Conservation (phyloP, 768 basidiomycete genomes). For the Pulveroboletus frians region DNA sequence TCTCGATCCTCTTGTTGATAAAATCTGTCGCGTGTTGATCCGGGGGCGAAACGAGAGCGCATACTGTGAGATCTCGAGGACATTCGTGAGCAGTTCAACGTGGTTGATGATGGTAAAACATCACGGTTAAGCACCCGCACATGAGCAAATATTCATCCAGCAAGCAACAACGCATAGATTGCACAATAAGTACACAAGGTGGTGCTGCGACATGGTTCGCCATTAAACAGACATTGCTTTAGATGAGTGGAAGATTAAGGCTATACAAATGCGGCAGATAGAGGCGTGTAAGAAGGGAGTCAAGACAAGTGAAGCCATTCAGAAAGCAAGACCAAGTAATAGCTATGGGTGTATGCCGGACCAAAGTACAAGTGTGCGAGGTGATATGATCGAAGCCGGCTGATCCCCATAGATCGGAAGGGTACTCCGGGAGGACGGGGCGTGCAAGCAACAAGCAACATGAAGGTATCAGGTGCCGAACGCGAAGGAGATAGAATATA, state of each 20-base stretch:
- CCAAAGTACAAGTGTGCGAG: constrained; percentile 66
- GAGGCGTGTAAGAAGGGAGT: constrained; percentile 15
- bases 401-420: constrained; percentile 32
- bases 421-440: constrained; percentile 34
- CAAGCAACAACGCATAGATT: constrained; percentile 32
- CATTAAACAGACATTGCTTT: constrained; percentile 40
- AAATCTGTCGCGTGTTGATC: not conserved
- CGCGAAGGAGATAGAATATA: constrained; percentile 33
- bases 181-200: constrained; percentile 38
- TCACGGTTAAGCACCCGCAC: not conserved
- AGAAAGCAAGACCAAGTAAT: constrained; percentile 34
- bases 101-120: no score
- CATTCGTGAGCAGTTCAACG: no score
- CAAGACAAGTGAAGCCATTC: constrained; percentile 27
- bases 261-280: constrained; percentile 47
- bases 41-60: not conserved
- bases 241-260: constrained; percentile 35
- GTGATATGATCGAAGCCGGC: constrained; percentile 44
- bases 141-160: not conserved
- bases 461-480: constrained; percentile 33
- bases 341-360: constrained; percentile 52
- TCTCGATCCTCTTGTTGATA: not conserved
- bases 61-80: not conserved
- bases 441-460: constrained; percentile 34
- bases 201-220: constrained; percentile 33